Conservation (phyloP, 2,329 filamentous ascomycete genomes). For the Aspergillus niger region DNA sequence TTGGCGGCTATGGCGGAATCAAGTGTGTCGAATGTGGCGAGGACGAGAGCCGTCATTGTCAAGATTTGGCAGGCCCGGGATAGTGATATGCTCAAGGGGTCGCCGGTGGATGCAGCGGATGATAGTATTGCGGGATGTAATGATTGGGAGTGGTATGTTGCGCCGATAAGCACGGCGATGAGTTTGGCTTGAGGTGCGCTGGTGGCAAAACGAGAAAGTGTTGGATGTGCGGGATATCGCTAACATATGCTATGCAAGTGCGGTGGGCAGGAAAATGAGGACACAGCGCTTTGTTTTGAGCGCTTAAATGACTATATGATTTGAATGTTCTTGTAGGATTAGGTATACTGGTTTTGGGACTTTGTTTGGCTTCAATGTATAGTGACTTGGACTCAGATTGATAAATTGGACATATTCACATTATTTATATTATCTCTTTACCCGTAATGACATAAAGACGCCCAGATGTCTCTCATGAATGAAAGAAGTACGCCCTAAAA, state of each 20-base stretch:
- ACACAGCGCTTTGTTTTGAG: neutral
- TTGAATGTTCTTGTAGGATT: too few relatives aligned
- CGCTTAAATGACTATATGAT: neutral
- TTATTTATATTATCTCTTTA: too few relatives aligned
- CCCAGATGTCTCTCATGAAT: too few relatives aligned
- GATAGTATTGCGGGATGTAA: constrained; percentile 28
- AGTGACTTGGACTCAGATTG: too few relatives aligned
- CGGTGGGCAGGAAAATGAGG: neutral
- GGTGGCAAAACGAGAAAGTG: neutral
- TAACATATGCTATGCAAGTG: neutral
- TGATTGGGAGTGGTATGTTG: constrained; percentile 48
- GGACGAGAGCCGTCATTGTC: constrained; percentile 50
- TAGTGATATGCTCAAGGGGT: constrained; percentile 31
- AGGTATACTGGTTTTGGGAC: too few relatives aligned
- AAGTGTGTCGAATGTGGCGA: constrained; percentile 48
- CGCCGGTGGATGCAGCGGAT: constrained; percentile 16
- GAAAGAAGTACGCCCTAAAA: too few relatives aligned
- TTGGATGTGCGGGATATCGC: neutral
- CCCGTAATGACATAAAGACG: too few relatives aligned
- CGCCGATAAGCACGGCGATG: constrained; percentile 46
- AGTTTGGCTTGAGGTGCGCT: constrained; percentile 41
- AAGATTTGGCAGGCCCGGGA: constrained; percentile 53
- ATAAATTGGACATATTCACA: too few relatives aligned
- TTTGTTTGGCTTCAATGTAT: too few relatives aligned
- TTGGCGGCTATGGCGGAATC: constrained; percentile 45